phyloP scores from a whole-genome alignment of 1,139 yeast genomes.

The Lodderomyces margitis region DNA sequence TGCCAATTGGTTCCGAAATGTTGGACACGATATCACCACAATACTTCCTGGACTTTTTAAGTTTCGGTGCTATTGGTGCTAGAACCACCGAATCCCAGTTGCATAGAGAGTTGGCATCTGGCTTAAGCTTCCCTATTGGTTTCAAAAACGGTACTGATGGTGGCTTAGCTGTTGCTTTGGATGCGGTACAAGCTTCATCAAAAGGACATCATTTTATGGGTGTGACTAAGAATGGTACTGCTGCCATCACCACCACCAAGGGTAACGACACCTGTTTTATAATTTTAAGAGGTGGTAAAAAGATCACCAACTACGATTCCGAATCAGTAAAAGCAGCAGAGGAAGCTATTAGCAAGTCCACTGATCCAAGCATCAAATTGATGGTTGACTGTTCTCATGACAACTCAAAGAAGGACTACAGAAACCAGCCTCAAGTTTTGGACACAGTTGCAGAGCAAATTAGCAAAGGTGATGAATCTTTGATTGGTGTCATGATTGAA shows the following conservation, averaged over 20 bases:
- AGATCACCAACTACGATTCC: constrained; percentile 85
- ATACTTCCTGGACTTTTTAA: constrained; percentile 83
- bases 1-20: constrained; percentile 98
- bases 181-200: constrained; percentile 89
- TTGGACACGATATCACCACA: constrained; percentile 96
- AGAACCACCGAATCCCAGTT: constrained; percentile 97
- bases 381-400: constrained; percentile 99
- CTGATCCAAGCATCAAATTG: constrained; percentile 61
- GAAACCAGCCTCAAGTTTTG: constrained; percentile 93
- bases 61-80: constrained; percentile 96
- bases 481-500: constrained; percentile 97
- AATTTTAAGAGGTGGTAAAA: constrained; percentile 92
- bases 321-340: constrained; percentile 68
- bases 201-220: constrained; percentile 93
- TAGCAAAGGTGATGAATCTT: constrained; percentile 66
- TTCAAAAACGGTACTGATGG: constrained; percentile 98
- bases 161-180: constrained; percentile 84
- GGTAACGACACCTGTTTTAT: constrained; percentile 91
- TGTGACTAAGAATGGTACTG: constrained; percentile 85
- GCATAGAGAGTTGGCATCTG: constrained; percentile 94
- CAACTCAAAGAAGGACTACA: constrained; percentile 84
- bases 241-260: constrained; percentile 91
- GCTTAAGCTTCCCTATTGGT: constrained; percentile 94
- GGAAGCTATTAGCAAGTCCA: constrained; percentile 58
- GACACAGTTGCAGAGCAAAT: constrained; percentile 75